Evolutionary conservation across 805 yeast species (phyloP), one percentile per base, ranked within the genome.

Genomic region (Helenozyma rhizophorensis): DNA sequence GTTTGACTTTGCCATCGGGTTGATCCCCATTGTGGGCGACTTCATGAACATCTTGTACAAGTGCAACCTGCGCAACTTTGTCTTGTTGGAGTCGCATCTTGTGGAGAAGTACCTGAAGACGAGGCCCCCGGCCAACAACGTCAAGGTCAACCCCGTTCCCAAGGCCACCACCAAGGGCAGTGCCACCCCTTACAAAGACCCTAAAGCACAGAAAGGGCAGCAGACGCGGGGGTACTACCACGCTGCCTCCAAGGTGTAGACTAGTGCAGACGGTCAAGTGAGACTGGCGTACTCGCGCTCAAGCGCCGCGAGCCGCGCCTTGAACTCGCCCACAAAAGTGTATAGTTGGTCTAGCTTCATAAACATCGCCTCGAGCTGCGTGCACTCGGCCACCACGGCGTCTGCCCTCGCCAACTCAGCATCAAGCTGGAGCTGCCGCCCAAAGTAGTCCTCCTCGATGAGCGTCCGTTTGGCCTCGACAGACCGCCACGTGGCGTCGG

Each of bases 281-380:
- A 9, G 9, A 15, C 17, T 15, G 21, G 30, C 16, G 23, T 43
- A 46, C 11, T 29, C 45, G 21, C 22, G 23, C 34, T 54, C 59
- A 17, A 54, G 23, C 3, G 13, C 28, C 9, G 14, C 38, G 25
- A 54, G 25, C 19, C 60, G 30, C 22, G 24, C 32, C 30, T 43
- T 42, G 35, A 56, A 58, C 10, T 45, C 54, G 21, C 43, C 49
- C 13, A 48, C 43, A 45, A 65, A 64, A 42, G 41, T 31, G 19
- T 52, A 62, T 30, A 78, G 57, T 40, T 75, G 80, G 28, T 72
- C 72, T 32, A 78, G 49, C 54, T 75, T 76, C 50, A 66, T 57
- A 40, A 75, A 72, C 32, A 74, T 73, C 23, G 53, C 43, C 37
- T 79, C 82, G 17, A 80, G 44, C 2, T 66, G 71, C 21, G 67